Evolutionary conservation across 1,284 basidiomycete genomes (phyloP).

Genomic region (Erythrobasidium hasegawianum): DNA sequence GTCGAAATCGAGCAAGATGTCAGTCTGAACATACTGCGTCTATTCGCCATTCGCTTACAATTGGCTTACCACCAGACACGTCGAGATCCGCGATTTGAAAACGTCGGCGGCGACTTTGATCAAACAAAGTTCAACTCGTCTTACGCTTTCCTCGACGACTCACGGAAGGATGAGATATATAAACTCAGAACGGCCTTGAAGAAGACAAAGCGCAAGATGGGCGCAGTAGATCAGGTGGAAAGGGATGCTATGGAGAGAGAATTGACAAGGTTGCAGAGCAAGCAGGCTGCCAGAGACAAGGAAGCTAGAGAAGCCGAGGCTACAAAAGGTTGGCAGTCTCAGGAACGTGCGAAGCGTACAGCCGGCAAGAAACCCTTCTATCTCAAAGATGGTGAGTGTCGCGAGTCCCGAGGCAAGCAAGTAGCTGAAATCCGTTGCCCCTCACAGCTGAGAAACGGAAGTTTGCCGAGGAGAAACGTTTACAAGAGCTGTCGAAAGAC

Average conservation of each 20-base stretch:
- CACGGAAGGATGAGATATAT: constrained; percentile 65
- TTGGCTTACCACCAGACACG: constrained; percentile 56
- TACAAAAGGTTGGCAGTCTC: constrained; percentile 59
- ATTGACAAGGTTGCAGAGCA: constrained; percentile 64
- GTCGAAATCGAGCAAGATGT: constrained; percentile 68
- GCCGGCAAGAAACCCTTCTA: constrained; percentile 79
- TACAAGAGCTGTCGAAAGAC: constrained; percentile 41
- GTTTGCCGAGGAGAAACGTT: constrained; percentile 41
- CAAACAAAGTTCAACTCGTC: constrained; percentile 65
- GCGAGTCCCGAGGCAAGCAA: background rate
- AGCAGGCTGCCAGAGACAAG: constrained; percentile 54
- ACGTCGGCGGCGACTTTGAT: constrained; percentile 67
- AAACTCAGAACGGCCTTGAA: constrained; percentile 65
- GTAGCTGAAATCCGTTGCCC: background rate
- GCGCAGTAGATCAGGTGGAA: constrained; percentile 58
- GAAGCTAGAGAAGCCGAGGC: constrained; percentile 58
- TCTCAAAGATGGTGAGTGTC: constrained; percentile 71
- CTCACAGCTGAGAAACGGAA: constrained; percentile 42
- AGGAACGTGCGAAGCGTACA: constrained; percentile 68
- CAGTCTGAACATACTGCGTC: constrained; percentile 44
- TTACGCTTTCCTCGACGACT: constrained; percentile 72
- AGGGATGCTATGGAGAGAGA: constrained; percentile 71
- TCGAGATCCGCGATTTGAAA: constrained; percentile 85
- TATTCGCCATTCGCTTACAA: background rate
- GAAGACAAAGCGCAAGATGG: constrained; percentile 64